Percentiles rank a stretch among this genome's conserved stretches.
phyloP scores from a whole-genome alignment of 768 basidiomycete species.

The Rhodosporidiobolus sp. region DNA sequence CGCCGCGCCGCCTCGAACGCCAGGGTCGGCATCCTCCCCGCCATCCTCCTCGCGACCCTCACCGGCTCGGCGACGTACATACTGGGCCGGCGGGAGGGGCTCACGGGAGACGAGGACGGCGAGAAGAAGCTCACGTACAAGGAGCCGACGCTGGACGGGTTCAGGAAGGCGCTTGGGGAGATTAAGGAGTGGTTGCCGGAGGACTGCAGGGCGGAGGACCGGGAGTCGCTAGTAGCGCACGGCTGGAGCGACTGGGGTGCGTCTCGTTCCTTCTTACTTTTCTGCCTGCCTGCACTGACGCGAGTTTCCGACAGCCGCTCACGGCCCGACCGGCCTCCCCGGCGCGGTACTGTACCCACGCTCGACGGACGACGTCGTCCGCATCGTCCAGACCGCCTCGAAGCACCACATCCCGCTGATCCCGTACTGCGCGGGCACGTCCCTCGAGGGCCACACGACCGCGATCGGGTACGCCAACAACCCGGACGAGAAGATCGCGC shows the following conservation, averaged over 20 bases:
- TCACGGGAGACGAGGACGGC: background rate
- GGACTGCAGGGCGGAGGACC: constrained; percentile 34
- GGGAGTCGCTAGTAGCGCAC: constrained; percentile 35
- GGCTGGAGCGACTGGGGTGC: constrained; percentile 40
- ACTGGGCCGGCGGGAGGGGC: constrained; percentile 6
- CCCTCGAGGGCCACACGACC: constrained; percentile 62
- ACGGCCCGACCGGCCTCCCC: constrained; percentile 41
- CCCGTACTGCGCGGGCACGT: constrained; percentile 80
- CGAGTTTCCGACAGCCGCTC: background rate
- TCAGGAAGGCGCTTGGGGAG: constrained; percentile 31
- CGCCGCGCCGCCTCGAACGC: background rate
- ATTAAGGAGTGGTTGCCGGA: constrained; percentile 31
- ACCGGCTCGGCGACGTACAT: constrained; percentile 28
- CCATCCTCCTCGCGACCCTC: constrained; percentile 34
- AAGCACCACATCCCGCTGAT: constrained; percentile 72
- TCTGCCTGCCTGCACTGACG: fast-evolving
- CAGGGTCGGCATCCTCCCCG: constrained; percentile 7
- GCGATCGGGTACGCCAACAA: constrained; percentile 31
- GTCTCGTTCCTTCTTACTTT: background rate
- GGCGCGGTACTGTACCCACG: constrained; percentile 52
- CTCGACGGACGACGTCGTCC: constrained; percentile 77
- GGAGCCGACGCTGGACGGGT: constrained; percentile 34
- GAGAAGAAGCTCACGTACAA: background rate
- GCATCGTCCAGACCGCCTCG: constrained; percentile 70
- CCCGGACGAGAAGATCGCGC: constrained; percentile 17